Evolutionary conservation across 2,329 filamentous ascomycete genomes (phyloP).

Genomic region (Aphanoascus verrucosus): DNA sequence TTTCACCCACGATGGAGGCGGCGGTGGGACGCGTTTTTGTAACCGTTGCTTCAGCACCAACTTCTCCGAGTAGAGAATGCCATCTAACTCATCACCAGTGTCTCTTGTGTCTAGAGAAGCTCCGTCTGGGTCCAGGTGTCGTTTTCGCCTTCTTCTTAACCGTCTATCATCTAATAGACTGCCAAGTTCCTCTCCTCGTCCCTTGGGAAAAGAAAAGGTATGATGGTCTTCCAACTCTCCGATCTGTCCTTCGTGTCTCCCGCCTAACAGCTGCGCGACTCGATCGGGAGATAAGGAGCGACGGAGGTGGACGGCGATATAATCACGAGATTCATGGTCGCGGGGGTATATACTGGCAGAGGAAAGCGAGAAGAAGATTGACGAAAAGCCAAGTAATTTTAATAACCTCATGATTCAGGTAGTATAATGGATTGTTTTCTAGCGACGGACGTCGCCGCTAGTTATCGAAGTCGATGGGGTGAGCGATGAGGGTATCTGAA

Average conservation of each 20-base stretch:
- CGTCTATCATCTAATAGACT: slow-evolving; percentile 43
- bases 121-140: slow-evolving; percentile 23
- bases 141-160: slow-evolving; percentile 53
- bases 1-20: slow-evolving; percentile 15
- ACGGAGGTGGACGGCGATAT: slow-evolving; percentile 82
- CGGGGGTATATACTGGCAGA: slow-evolving; percentile 41
- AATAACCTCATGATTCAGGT: slow-evolving; percentile 13
- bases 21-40: slow-evolving; percentile 46
- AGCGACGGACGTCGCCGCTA: not conserved
- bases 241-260: slow-evolving; percentile 70
- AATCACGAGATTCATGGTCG: slow-evolving; percentile 73
- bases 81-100: slow-evolving; percentile 52
- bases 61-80: slow-evolving; percentile 70
- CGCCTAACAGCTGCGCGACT: slow-evolving; percentile 61
- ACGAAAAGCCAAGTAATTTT: slow-evolving; percentile 4
- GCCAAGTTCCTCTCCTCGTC: slow-evolving; percentile 45
- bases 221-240: slow-evolving; percentile 71
- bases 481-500: not conserved
- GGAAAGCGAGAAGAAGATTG: slow-evolving; percentile 14
- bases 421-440: not conserved
- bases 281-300: slow-evolving; percentile 47
- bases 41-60: slow-evolving; percentile 53
- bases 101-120: slow-evolving; percentile 18
- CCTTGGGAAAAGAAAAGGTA: slow-evolving; percentile 62
- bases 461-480: not conserved